Evolutionary conservation across 352 stramenopile genomes (phyloP), one percentile per base, ranked within the genome.

Genomic region (Phytophthora capsici): DNA sequence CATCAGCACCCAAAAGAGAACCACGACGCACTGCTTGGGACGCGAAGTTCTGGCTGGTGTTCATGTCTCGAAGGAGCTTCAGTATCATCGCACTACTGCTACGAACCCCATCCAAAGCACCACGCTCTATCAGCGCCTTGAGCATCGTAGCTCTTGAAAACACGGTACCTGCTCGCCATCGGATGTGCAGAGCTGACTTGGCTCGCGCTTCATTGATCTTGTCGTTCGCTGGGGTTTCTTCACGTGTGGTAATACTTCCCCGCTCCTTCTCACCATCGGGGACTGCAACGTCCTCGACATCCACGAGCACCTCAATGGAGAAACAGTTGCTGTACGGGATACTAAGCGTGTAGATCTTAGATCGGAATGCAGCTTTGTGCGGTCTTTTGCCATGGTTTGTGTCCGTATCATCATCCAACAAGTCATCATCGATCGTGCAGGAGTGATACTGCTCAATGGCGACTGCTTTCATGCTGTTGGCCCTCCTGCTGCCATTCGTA

Each of bases 251-350:
- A 34, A 28, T 36, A 45, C 22, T 55, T n/a, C n/a, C 8, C 25
- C 19, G 17, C 1, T 66, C 43, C 19, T 59, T 48, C 5, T 38
- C 48, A 28, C 58, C 43, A 4, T 50, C 36, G 48, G 6, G 49
- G 12, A 26, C 48, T 5, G 38, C 16, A 7, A 70, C 49, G 40
- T 86, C 71, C 28, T 84, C 63, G 7, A 81, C 59, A 44, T 90
- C 80, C 22, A 89, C 66, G 16, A 86, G 50, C 6, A 75, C 77
- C 58, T 90, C 82, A 30, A 88, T 71, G 2, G 82, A 90, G 32
- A 88, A 87, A 38, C 75, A 83, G 52, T 90, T 89, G 67, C 78
- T 88, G 45, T 78, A 82, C 0, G 80, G 82, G 22, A 88, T 80
- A 41, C 80, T 86, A 36, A 89, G 74, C 6, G 75, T 84, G 64